Base-by-base conservation (phyloP, 1,284 basidiomycete genomes). In the Naganishia sp. region DNA sequence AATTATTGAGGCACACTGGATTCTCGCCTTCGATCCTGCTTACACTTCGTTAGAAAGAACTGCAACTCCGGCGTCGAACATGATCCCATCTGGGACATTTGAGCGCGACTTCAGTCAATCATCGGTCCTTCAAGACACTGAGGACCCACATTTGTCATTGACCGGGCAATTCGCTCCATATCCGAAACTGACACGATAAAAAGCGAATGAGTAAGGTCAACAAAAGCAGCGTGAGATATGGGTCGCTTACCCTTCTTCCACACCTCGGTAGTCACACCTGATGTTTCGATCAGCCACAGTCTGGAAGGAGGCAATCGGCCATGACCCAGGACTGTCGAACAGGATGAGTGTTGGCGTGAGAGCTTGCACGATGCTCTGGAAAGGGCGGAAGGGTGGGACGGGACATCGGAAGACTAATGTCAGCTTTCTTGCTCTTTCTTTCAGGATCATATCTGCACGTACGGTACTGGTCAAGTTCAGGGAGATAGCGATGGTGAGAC, bases 311-410 rank as follows among this genome's bases (percentile, higher is more conserved):
- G 45, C 55, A 6, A 56, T 16, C 10, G 55, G 55, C 23, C 55
- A 56, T 15, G 55, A 42, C 4, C 55, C 42, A 13, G 55, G 55
- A 44, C 36, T 56, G 21, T 56, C 55, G 55, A 23, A 56, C 13
- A 56, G 39, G 45, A 46, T 18, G 11, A 28, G 28, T 28, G 28
- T 28, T 28, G 28, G 59, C 7, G 59, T 61, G n/a, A 61, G 28
- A 25, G 59, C 59, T 52, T 61, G 59, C 28, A 61, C 59, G 36
- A 61, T 61, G 48, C 59, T 61, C 59, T 61, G 21, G 18, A n/a
- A 7, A 15, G 31, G 3, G 15, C 15, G 31, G 25, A 50, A 25
- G 18, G 28, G 28, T 28, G 28, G 28, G 28, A 28, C 28, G 28
- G 28, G 28, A 28, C 28, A 28, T 28, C 28, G 28, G 28, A 28